phyloP scores from a whole-genome alignment of 192 early-diverging fungal genomes.

The Fimicolochytrium jonesii region DNA sequence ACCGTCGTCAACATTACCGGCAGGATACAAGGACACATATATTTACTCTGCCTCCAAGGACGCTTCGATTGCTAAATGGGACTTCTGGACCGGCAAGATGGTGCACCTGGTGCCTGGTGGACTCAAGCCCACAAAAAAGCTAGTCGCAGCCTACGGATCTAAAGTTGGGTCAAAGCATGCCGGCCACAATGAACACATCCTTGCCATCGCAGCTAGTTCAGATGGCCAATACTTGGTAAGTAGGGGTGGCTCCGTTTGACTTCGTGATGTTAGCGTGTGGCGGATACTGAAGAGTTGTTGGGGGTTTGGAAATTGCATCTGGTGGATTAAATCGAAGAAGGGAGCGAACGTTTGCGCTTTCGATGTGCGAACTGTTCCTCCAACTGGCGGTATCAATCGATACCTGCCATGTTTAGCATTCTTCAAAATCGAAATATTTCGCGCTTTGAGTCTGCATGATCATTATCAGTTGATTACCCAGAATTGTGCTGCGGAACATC shows the following conservation, averaged over 20 bases:
- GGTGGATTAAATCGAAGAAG: too few relatives aligned
- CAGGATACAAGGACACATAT: too few relatives aligned
- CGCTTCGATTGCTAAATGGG: conserved; percentile 88
- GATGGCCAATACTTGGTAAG: conserved; percentile 56
- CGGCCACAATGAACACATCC: conserved; percentile 51
- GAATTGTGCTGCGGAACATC: conserved; percentile 51
- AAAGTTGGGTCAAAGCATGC: conserved; percentile 24
- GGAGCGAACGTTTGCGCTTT: conserved; percentile 35
- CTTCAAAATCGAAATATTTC: conserved; percentile 31
- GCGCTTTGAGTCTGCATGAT: conserved; percentile 53
- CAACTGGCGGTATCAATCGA: not conserved
- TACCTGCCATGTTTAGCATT: not conserved
- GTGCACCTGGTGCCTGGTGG: conserved; percentile 69
- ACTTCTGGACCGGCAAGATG: conserved; percentile 63
- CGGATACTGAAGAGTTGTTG: too few relatives aligned
- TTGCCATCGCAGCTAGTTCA: conserved; percentile 36
- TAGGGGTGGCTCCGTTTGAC: conserved; percentile 6
- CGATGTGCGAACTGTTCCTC: conserved; percentile 42
- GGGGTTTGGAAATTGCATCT: too few relatives aligned
- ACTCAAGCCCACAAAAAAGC: conserved; percentile 62
- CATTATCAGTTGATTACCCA: conserved; percentile 24
- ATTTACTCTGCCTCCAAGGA: conserved; percentile 92
- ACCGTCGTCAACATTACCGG: not conserved
- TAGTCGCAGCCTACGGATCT: conserved; percentile 30
- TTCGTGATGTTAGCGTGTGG: not conserved